A percentile compares a stretch with the other conserved stretches of the same genome.
Evolutionary conservation across 441 rosid species (phyloP).

Genomic region (Gossypium gossypioides): DNA sequence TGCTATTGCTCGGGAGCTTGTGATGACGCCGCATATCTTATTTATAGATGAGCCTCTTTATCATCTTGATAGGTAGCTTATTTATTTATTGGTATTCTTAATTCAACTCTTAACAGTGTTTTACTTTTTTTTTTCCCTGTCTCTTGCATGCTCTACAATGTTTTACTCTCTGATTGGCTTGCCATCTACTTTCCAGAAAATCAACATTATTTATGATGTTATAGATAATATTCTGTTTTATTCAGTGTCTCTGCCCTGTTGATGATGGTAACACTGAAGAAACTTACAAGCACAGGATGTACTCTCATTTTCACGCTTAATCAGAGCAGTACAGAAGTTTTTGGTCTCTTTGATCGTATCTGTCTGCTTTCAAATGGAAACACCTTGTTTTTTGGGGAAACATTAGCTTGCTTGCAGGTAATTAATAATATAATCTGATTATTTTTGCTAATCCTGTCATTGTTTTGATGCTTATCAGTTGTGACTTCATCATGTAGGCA

Average conservation of each 20-base stretch:
- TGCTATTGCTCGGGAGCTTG: constrained; percentile 90
- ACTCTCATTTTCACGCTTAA: constrained; percentile 79
- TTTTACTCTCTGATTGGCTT: background rate
- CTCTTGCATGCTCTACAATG: background rate
- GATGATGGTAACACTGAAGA: constrained; percentile 97
- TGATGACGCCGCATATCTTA: constrained; percentile 83
- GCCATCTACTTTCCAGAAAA: background rate
- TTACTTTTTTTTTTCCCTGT: background rate
- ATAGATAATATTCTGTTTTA: constrained; percentile 13
- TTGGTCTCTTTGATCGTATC: constrained; percentile 95
- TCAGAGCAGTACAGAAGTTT: constrained; percentile 97
- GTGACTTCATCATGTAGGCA: constrained; percentile 4
- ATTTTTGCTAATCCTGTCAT: constrained; percentile 4
- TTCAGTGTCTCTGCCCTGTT: constrained; percentile 90
- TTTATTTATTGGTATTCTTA: background rate
- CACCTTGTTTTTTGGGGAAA: constrained; percentile 92
- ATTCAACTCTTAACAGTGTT: background rate
- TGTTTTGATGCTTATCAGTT: background rate
- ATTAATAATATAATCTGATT: constrained; percentile 3
- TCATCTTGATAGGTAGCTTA: constrained; percentile 77
- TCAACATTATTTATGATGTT: constrained; percentile 8
- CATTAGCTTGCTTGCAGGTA: constrained; percentile 96
- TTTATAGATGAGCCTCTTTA: constrained; percentile 97
- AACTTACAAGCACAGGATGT: constrained; percentile 94
- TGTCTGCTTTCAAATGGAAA: constrained; percentile 97